Base-by-base conservation (phyloP, 1,139 yeast species). In the Pneumocystis jirovecii region DNA sequence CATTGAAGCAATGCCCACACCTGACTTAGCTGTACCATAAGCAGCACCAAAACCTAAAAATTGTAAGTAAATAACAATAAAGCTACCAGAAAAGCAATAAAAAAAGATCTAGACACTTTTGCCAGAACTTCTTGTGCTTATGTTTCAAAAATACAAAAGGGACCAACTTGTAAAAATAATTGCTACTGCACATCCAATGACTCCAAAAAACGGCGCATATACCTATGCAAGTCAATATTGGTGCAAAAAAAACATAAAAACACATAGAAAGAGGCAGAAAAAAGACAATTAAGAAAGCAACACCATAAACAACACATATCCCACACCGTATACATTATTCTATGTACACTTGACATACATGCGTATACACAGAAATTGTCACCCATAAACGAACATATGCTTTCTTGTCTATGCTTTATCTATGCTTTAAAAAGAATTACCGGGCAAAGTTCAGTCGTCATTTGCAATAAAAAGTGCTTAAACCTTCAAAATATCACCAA, bases 151-250 rank as follows among this genome's bases (percentile, higher is more conserved):
- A 34, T 57, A 25, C 12, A 10, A 34, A 40, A 8, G 17, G 59
- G 1, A 42, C 31, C 4, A 8, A 44, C 57, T 64, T 77, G 98
- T 93, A 84, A 93, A 90, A 74, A 93, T 89, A 76, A 95, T 93
- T 78, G 99, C 97, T 66, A 97, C 91, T 69, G 98, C 96, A 82
- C 98, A 95, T 75, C 98, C 98, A 77, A 93, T 89, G 73, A 97
- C 91, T 76, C 96, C 96, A 77, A 90, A 89, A 81, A 90, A 90
- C 76, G 97, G 96, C 37, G 68, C 68, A 63, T 67, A 67, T 40
- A 65, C 67, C 56, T 44, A 44, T 44, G 12, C 7, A 44, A 19
- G 8, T 44, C 40, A 37, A 10, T 12, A 5, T 5, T 31, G 34
- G 4, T 10, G 12, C 15, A 37, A 37, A 37, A 37, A 37, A 37